Evolutionary conservation across 2,329 filamentous ascomycete genomes (phyloP).

Genomic region (Sporothrix brunneoviolacea): DNA sequence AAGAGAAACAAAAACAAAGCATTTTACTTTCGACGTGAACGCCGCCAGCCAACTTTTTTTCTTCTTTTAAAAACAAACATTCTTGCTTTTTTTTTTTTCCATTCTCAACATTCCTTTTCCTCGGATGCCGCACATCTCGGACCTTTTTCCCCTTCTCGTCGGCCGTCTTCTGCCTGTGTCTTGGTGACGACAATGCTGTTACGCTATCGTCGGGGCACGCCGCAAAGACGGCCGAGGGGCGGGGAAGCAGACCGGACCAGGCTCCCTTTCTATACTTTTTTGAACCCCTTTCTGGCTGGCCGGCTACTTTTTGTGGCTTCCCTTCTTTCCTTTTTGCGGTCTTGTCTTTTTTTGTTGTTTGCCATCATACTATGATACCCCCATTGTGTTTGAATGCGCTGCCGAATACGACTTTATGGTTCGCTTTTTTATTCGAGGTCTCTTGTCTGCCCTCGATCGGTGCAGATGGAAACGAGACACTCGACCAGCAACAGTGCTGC

Average conservation of each 20-base stretch:
- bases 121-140: too few species aligned
- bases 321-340: conserved; percentile 14
- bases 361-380: conserved; percentile 43
- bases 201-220: conserved; percentile 29
- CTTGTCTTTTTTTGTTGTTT: conserved; percentile 18
- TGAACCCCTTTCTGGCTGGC: conserved; percentile 9
- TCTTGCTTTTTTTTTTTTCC: background rate
- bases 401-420: conserved; percentile 24
- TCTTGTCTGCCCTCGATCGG: background rate
- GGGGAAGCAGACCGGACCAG: conserved; percentile 4
- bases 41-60: conserved; percentile 1
- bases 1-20: too few species aligned
- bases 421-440: conserved; percentile 2
- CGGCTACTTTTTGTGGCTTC: conserved; percentile 9
- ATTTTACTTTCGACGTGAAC: too few species aligned
- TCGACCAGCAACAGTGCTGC: conserved; percentile 49
- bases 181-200: conserved; percentile 31
- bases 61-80: background rate
- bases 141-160: background rate
- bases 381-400: conserved; percentile 49
- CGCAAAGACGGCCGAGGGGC: too few species aligned
- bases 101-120: background rate
- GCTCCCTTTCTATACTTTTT: background rate
- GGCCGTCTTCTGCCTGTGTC: background rate
- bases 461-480: conserved; percentile 19